Evolutionary conservation across 768 basidiomycete species (phyloP).

Genomic region (Tulasnella sp.): DNA sequence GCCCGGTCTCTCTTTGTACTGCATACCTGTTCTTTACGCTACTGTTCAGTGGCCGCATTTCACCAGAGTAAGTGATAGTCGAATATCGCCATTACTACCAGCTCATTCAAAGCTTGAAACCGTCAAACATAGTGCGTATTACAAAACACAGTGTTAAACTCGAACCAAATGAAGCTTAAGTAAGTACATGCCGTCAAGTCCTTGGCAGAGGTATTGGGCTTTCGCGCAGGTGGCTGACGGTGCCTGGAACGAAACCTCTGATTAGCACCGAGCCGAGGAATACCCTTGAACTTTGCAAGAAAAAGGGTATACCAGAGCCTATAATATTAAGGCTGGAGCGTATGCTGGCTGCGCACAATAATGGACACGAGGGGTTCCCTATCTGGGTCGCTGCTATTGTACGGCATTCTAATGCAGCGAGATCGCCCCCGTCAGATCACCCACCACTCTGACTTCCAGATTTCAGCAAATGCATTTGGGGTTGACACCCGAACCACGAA

Average conservation of each 20-base stretch:
- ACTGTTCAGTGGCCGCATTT: conserved; percentile 13
- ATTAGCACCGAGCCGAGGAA: not conserved
- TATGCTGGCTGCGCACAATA: not conserved
- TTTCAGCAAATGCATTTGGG: not conserved
- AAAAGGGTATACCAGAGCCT: conserved; percentile 12
- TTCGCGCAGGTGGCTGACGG: not conserved
- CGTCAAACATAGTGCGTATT: not conserved
- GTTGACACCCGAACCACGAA: not conserved
- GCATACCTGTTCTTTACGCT: not conserved
- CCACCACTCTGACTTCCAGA: not conserved
- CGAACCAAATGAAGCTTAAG: not conserved
- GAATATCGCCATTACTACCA: not conserved
- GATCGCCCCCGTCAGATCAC: not conserved
- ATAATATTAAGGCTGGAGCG: not conserved
- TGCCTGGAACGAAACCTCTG: not conserved
- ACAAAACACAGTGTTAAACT: not conserved
- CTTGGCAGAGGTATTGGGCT: not conserved
- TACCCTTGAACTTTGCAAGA: conserved; percentile 11
- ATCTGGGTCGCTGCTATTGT: not conserved
- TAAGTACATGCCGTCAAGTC: not conserved
- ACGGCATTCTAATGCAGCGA: not conserved
- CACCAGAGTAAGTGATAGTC: not conserved
- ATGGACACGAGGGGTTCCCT: not conserved
- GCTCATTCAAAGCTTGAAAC: not conserved
- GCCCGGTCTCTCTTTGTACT: conserved; percentile 6